These are phyloP conservation scores for Kodamaea leandrae DNA, from an alignment of 805 yeast species.

Conservation along the genomic window DNA sequence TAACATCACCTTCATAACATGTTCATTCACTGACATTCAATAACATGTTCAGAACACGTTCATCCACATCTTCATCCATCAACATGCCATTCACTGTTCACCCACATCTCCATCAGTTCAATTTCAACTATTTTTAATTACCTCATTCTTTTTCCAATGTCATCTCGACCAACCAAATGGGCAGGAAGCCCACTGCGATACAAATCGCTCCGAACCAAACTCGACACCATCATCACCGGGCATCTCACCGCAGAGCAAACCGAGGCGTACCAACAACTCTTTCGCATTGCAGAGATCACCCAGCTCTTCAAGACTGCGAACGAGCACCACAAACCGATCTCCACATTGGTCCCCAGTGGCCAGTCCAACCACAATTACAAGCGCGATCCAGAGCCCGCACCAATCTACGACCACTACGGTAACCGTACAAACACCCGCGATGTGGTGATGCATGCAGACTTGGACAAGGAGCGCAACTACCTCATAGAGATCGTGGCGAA, in stretches of 20 bases:
- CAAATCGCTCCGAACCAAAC: conserved; percentile 20
- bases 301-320: conserved; percentile 44
- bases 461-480: conserved; percentile 77
- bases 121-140: neutral
- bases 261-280: conserved; percentile 65
- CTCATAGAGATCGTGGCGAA: conserved; percentile 74
- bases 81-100: no score
- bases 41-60: no score
- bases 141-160: neutral
- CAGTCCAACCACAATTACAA: conserved; percentile 22
- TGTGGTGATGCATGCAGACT: conserved; percentile 52
- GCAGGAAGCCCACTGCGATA: conserved; percentile 30
- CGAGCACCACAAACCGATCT: conserved; percentile 30
- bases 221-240: conserved; percentile 40
- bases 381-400: conserved; percentile 87
- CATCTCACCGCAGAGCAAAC: conserved; percentile 66
- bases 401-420: conserved; percentile 80
- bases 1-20: no score
- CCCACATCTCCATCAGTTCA: no score
- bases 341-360: conserved; percentile 48
- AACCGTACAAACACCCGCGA: conserved; percentile 85
- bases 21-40: no score
- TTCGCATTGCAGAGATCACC: conserved; percentile 79
- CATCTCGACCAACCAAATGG: conserved; percentile 30
- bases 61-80: no score